phyloP scores from a whole-genome alignment of 2,329 filamentous ascomycete genomes.

The Akanthomyces lecanii region DNA sequence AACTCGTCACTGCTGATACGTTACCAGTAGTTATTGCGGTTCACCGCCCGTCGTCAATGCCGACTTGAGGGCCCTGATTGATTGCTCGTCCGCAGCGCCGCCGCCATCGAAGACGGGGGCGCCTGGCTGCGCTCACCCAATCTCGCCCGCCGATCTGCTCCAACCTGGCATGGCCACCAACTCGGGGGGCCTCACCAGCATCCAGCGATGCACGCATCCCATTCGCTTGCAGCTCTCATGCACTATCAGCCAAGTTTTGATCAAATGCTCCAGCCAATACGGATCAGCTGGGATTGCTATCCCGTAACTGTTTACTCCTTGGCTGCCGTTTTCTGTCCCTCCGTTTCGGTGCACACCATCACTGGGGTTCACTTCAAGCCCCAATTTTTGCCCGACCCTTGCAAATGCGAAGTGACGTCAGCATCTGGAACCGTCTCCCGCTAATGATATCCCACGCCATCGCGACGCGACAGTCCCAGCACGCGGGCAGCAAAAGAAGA shows the following conservation, averaged over 20 bases:
- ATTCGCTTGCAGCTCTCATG: neutral
- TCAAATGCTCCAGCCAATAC: neutral
- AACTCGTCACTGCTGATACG: neutral
- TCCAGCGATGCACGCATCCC: neutral
- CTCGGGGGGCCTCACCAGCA: neutral
- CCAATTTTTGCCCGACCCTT: neutral
- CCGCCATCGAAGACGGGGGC: neutral
- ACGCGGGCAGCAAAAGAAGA: no score
- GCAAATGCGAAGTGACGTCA: conserved; percentile 10
- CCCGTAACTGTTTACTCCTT: neutral
- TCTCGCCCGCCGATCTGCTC: neutral
- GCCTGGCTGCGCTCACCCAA: neutral
- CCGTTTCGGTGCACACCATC: neutral
- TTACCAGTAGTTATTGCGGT: neutral
- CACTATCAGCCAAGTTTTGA: neutral
- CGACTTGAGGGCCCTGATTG: neutral
- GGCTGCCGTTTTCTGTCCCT: neutral
- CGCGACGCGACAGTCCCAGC: neutral
- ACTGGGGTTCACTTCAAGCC: neutral
- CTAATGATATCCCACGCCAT: neutral
- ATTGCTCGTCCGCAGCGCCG: neutral
- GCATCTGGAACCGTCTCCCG: neutral
- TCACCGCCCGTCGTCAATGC: neutral
- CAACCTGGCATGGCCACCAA: neutral
- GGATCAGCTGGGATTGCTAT: neutral